Evolutionary conservation across 2,329 filamentous ascomycete species (phyloP).

Genomic region (Fusarium brevicatenulatum): DNA sequence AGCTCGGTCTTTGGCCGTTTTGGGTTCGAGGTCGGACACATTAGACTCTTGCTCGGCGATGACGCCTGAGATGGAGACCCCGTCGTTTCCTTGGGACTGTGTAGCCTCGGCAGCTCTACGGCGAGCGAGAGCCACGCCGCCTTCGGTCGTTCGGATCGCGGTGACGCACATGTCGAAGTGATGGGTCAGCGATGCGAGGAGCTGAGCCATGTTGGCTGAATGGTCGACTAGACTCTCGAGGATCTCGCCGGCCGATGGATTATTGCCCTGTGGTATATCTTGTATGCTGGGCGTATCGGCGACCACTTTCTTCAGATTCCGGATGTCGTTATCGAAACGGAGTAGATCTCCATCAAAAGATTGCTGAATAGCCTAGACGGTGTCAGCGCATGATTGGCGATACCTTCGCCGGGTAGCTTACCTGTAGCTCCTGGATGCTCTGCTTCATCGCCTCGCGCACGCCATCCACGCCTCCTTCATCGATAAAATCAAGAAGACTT

Average conservation of each 20-base stretch:
- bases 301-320: slow-evolving; percentile 69
- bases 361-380: slow-evolving; percentile 66
- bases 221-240: slow-evolving; percentile 75
- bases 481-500: slow-evolving; percentile 79
- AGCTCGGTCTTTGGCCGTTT: slow-evolving; percentile 77
- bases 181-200: slow-evolving; percentile 81
- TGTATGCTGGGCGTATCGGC: slow-evolving; percentile 52
- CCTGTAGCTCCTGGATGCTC: slow-evolving; percentile 77
- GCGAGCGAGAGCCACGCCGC: slow-evolving; percentile 74
- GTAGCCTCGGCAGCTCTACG: slow-evolving; percentile 73
- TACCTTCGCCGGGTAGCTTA: slow-evolving; percentile 44
- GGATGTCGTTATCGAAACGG: slow-evolving; percentile 79
- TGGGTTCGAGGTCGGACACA: slow-evolving; percentile 68
- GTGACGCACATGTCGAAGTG: slow-evolving; percentile 96
- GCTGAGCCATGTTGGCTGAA: slow-evolving; percentile 83
- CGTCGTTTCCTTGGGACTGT: slow-evolving; percentile 57
- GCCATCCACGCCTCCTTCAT: slow-evolving; percentile 73
- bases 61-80: slow-evolving; percentile 73
- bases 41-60: slow-evolving; percentile 68
- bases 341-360: slow-evolving; percentile 81
- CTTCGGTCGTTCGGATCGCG: slow-evolving; percentile 89
- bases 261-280: slow-evolving; percentile 47
- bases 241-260: slow-evolving; percentile 60
- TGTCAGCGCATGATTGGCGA: slow-evolving; percentile 11
- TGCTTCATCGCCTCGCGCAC: slow-evolving; percentile 74